Percentiles rank a stretch among this genome's conserved stretches.
Evolutionary conservation across 2,329 filamentous ascomycete species (phyloP).

Genomic region (Chalara sp.): DNA sequence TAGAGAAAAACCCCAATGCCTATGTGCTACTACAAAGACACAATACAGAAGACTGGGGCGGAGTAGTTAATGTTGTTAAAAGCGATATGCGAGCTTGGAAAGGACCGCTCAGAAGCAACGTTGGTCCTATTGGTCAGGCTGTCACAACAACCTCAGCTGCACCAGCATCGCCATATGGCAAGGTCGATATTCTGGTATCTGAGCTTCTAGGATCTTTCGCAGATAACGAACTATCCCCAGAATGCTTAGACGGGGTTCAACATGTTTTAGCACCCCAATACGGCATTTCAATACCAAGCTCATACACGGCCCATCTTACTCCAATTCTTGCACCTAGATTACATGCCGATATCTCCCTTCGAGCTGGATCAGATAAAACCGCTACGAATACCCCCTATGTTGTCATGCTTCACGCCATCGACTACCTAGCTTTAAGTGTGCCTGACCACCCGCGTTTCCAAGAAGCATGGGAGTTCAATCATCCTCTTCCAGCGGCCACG

Average conservation of each 20-base stretch:
- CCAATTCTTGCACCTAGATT: constrained; percentile 85
- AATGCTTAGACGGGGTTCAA: constrained; percentile 94
- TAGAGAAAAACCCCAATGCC: constrained; percentile 98
- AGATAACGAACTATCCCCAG: constrained; percentile 93
- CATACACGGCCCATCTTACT: constrained; percentile 90
- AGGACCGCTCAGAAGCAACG: constrained; percentile 54
- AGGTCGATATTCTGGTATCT: constrained; percentile 88
- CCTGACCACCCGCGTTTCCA: constrained; percentile 60
- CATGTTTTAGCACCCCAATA: constrained; percentile 71
- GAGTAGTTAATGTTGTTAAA: constrained; percentile 79
- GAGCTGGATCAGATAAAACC: constrained; percentile 53
- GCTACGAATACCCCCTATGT: constrained; percentile 93
- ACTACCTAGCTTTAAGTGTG: constrained; percentile 66
- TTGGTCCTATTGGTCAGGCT: constrained; percentile 27
- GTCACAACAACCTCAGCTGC: constrained; percentile 27
- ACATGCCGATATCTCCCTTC: constrained; percentile 68
- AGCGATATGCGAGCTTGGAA: constrained; percentile 97
- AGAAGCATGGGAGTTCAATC: constrained; percentile 72
- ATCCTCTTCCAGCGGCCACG: constrained; percentile 59
- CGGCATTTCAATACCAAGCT: constrained; percentile 88
- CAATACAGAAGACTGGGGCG: constrained; percentile 75
- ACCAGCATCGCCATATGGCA: constrained; percentile 43
- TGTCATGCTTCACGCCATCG: constrained; percentile 82
- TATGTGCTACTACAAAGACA: constrained; percentile 87
- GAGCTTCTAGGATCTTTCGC: constrained; percentile 93